Evolutionary conservation across 1,139 yeast genomes (phyloP).

Genomic region (Sugiyamaella grinbergsii): DNA sequence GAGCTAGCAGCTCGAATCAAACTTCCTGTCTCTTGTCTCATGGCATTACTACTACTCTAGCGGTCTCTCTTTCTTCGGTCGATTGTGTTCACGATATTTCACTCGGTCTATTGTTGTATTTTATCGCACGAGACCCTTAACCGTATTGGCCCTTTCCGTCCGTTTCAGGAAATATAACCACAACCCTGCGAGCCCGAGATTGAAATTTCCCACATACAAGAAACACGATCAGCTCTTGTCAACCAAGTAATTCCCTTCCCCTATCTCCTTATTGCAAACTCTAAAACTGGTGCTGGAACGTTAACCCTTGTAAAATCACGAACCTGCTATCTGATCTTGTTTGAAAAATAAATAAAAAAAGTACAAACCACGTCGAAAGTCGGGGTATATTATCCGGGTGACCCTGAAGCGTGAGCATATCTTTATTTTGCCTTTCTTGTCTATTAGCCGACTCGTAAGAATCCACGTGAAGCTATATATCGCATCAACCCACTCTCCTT

Average conservation of each 20-base stretch:
- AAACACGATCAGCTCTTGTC: not conserved
- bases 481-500: not conserved
- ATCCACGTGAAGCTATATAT: conserved; percentile 1
- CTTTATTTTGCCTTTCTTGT: no score
- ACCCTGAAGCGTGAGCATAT: no score
- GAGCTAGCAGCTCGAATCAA: no score
- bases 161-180: not conserved
- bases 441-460: not conserved
- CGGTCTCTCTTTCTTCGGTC: not conserved
- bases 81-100: not conserved
- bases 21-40: not conserved
- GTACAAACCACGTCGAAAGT: not conserved
- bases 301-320: not conserved
- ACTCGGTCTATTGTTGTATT: not conserved
- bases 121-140: not conserved
- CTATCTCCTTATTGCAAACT: not conserved
- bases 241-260: not conserved
- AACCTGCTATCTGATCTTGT: no score
- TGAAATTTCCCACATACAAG: not conserved
- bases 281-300: no score
- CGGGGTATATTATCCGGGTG: no score
- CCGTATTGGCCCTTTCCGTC: not conserved
- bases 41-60: not conserved
- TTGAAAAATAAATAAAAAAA: not conserved
- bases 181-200: not conserved